Evolutionary conservation across 2,329 filamentous ascomycete genomes (phyloP), one percentile per base, ranked within the genome.

Genomic region (Macrophomina tecta): DNA sequence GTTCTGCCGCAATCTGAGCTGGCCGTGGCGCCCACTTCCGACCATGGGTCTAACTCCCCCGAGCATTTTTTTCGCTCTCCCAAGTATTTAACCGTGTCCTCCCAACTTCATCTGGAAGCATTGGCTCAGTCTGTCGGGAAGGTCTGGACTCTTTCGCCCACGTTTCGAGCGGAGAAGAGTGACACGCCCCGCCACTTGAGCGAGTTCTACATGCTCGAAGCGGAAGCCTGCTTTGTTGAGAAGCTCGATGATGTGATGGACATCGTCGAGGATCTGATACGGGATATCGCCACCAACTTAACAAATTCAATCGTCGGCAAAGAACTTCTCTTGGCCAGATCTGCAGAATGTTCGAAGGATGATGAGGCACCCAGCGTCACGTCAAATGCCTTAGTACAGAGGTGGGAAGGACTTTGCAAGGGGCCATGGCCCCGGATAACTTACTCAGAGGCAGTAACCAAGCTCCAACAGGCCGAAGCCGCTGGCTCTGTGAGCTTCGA

Each of bases 201-300:
- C 81, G 95, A 99, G 76, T 98, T 99, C 74, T 98, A 98, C 81
- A 98, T 99, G 95, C 86, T 99, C 2, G 95, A 99, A 79, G 94
- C 90, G 16, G 95, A 99, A 78, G 83, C 94, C 76, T 90, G 89
- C 73, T 97, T 97, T 76, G 86, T 90, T 49, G 84, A 91, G 55
- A 82, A 88, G 69, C 83, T 97, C 70, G 81, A 85, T 36, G 82
- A 86, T 32, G 84, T 99, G 72, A 95, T 97, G 86, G 83, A 89
- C 66, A 78, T 94, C n/a, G 86, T 93, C 2, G 93, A 98, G 77
- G 83, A 89, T 65, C 89, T 97, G 85, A 82, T 97, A 61, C 87
- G 87, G 49, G 82, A 83, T 68, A 74, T 88, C 62, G 84, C 85
- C 4, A 79, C 78, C 6, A 80, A 82, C 18, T 73, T 89, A 18